Percentiles rank a stretch among this genome's conserved stretches.
Evolutionary conservation across 495 filamentous ascomycete species (phyloP).

Genomic region (Podospora comata): DNA sequence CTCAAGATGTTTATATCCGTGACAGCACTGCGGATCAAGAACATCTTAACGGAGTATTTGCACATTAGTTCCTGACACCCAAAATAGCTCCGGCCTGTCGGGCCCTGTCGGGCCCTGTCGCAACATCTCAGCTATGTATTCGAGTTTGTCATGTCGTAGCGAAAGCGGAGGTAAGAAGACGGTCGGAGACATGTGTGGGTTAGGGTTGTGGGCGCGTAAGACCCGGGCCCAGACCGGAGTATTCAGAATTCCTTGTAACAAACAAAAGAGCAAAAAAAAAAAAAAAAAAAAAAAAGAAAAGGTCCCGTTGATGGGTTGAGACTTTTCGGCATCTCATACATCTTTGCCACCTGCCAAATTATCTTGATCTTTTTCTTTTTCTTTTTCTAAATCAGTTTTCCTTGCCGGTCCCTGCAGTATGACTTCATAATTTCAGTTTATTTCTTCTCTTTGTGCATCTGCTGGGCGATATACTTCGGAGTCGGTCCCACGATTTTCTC

Average conservation of each 20-base stretch:
- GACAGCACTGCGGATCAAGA: background rate
- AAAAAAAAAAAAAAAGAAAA: background rate
- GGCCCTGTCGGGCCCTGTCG: background rate
- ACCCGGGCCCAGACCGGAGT: conserved; percentile 1
- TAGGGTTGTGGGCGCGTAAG: background rate
- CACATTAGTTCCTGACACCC: background rate
- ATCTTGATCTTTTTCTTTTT: background rate
- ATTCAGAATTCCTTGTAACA: background rate
- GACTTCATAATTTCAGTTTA: background rate
- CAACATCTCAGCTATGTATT: background rate
- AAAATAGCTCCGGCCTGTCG: background rate
- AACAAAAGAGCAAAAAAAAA: background rate
- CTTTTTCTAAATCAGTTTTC: background rate
- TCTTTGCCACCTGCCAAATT: background rate
- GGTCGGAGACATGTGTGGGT: background rate
- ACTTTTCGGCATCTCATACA: background rate
- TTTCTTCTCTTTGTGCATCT: background rate
- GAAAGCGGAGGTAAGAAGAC: background rate
- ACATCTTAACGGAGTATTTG: background rate
- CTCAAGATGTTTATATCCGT: background rate
- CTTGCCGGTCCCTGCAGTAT: background rate
- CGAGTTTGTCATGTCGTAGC: background rate
- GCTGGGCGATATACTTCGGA: background rate
- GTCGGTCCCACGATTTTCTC: background rate
- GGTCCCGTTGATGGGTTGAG: background rate